A percentile compares a stretch with the other conserved stretches of the same genome.
Conservation (phyloP, 2,329 filamentous ascomycete species). For the Claviceps arundinis region DNA sequence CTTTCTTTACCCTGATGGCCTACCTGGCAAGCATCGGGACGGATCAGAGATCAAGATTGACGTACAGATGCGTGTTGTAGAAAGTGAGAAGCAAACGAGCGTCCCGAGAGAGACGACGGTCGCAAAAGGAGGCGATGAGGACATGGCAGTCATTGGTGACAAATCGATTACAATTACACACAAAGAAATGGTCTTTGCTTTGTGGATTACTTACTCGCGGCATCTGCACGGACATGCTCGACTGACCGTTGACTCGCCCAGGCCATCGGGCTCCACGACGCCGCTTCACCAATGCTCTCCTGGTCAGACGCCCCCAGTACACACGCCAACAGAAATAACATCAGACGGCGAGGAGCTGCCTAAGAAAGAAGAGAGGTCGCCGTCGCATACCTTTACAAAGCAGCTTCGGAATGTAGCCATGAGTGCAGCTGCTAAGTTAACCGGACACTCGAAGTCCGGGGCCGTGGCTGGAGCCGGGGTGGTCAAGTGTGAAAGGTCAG, state of each 20-base stretch:
- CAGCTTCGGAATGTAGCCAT: constrained; percentile 45
- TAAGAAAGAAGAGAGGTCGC: constrained; percentile 25
- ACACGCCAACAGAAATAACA: constrained; percentile 42
- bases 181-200: constrained; percentile 77
- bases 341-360: constrained; percentile 35
- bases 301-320: constrained; percentile 49
- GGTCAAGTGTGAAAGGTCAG: constrained; percentile 19
- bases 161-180: constrained; percentile 35
- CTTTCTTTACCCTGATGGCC: constrained; percentile 72
- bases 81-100: constrained; percentile 60
- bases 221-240: constrained; percentile 62
- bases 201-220: constrained; percentile 95
- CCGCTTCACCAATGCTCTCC: constrained; percentile 70
- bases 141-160: constrained; percentile 25
- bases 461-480: constrained; percentile 4
- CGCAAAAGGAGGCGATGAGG: constrained; percentile 46
- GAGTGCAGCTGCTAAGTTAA: constrained; percentile 40
- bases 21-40: constrained; percentile 78
- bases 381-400: constrained; percentile 36
- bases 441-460: constrained; percentile 23
- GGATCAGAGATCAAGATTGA: constrained; percentile 88
- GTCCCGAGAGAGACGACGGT: constrained; percentile 50
- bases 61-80: constrained; percentile 90
- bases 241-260: constrained; percentile 47
- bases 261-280: constrained; percentile 51